These are phyloP conservation scores for Lentinus polychrous DNA, from an alignment of 1,284 basidiomycete species.

Conservation along the genomic window DNA sequence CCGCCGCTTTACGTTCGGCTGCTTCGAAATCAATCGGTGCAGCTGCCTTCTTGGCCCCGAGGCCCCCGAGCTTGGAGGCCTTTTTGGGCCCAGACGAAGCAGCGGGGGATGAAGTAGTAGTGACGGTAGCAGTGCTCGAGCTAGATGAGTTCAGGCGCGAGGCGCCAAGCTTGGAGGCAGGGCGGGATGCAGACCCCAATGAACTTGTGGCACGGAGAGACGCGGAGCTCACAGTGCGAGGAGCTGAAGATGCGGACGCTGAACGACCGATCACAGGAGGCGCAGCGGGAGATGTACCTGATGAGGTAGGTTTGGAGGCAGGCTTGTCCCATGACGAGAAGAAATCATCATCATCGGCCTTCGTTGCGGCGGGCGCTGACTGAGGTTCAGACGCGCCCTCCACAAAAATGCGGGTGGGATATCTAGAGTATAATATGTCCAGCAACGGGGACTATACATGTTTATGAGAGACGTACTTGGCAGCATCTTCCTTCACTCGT, in stretches of 20 bases:
- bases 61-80: conserved; percentile 71
- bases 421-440: conserved; percentile 35
- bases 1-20: conserved; percentile 80
- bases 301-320: conserved; percentile 40
- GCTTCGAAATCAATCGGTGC: conserved; percentile 86
- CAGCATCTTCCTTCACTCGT: conserved; percentile 77
- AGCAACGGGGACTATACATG: not conserved
- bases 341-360: conserved; percentile 78
- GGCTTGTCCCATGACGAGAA: conserved; percentile 96
- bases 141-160: conserved; percentile 48
- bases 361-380: conserved; percentile 28
- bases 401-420: conserved; percentile 69
- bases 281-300: conserved; percentile 39
- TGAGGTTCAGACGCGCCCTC: conserved; percentile 62
- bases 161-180: conserved; percentile 40
- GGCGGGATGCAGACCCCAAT: conserved; percentile 29
- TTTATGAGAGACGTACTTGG: conserved; percentile 39
- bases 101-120: conserved; percentile 12
- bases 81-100: conserved; percentile 26
- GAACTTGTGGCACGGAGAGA: conserved; percentile 41
- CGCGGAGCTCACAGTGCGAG: conserved; percentile 63
- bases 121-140: conserved; percentile 24
- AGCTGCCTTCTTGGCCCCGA: conserved; percentile 80
- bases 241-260: conserved; percentile 31
- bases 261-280: conserved; percentile 54